phyloP scores from a whole-genome alignment of 352 stramenopile species.

The Globisporangium splendens region DNA sequence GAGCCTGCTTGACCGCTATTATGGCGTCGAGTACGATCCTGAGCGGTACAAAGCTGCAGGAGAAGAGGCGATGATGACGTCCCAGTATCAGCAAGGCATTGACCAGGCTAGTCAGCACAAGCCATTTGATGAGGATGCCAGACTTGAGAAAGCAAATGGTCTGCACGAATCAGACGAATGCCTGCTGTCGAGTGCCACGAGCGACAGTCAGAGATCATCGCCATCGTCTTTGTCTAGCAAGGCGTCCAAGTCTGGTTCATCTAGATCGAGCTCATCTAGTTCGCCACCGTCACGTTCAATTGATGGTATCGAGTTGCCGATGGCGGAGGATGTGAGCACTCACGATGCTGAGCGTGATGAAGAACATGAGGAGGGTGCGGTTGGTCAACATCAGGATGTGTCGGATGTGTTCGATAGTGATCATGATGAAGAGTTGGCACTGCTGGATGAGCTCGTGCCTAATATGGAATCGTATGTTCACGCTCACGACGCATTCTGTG shows the following conservation, averaged over 20 bases:
- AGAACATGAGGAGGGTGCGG: background rate
- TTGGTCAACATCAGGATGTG: too few relatives aligned
- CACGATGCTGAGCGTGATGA: background rate
- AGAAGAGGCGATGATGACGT: background rate
- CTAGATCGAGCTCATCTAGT: background rate
- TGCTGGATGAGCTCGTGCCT: background rate
- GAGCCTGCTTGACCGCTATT: background rate
- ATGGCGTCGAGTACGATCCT: conserved; percentile 1
- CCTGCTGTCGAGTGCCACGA: background rate
- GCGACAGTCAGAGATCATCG: background rate
- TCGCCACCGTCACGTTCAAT: background rate
- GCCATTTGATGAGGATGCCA: too few relatives aligned
- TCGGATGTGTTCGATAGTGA: too few relatives aligned
- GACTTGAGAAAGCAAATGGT: too few relatives aligned
- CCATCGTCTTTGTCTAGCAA: background rate
- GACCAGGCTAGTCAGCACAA: too few relatives aligned
- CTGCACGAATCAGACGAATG: background rate
- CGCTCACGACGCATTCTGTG: background rate
- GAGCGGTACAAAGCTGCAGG: background rate
- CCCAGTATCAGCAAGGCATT: too few relatives aligned
- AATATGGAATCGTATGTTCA: background rate
- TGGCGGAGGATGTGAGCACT: background rate
- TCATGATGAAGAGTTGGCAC: background rate
- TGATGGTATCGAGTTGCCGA: background rate
- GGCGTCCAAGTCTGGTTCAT: too few relatives aligned